Percentiles rank a stretch among this genome's conserved stretches.
Evolutionary conservation across 2,329 filamentous ascomycete genomes (phyloP).

Genomic region (Fusarium sp.): DNA sequence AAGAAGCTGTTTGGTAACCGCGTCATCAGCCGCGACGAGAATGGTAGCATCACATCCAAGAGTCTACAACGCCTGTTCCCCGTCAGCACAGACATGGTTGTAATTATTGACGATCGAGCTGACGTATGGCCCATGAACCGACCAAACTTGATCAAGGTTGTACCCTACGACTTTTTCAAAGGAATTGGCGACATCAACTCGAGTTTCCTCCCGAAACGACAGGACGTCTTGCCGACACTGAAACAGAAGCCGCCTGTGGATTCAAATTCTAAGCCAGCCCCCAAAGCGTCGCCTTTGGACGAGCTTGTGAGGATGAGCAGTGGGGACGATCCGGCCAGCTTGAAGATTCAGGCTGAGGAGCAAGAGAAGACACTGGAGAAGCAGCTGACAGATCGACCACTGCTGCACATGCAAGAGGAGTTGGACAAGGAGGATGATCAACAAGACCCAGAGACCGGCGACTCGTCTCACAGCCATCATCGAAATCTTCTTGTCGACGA

Average conservation of each 20-base stretch:
- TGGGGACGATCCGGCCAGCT: conserved; percentile 75
- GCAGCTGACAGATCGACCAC: conserved; percentile 88
- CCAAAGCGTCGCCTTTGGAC: conserved; percentile 71
- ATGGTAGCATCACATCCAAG: conserved; percentile 92
- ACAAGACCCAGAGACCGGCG: conserved; percentile 46
- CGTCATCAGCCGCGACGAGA: conserved; percentile 97
- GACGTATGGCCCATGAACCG: conserved; percentile 96
- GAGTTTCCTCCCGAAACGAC: conserved; percentile 89
- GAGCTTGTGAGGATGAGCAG: conserved; percentile 84
- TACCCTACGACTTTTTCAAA: conserved; percentile 97
- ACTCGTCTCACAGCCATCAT: conserved; percentile 55
- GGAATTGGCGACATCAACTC: conserved; percentile 99
- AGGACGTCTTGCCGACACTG: conserved; percentile 63
- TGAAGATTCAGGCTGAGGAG: conserved; percentile 84
- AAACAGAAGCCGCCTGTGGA: conserved; percentile 42
- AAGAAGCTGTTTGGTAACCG: conserved; percentile 92
- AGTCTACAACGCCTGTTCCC: conserved; percentile 93
- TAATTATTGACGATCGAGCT: conserved; percentile 97
- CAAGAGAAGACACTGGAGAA: conserved; percentile 91
- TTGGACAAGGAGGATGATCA: conserved; percentile 82
- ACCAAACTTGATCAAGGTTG: conserved; percentile 93
- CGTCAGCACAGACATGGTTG: conserved; percentile 98
- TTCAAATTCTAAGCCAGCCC: conserved; percentile 24
- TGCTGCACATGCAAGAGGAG: conserved; percentile 93
- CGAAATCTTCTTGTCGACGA: conserved; percentile 88